phyloP scores from a whole-genome alignment of 2,329 filamentous ascomycete species.

The Colletotrichum sp. region DNA sequence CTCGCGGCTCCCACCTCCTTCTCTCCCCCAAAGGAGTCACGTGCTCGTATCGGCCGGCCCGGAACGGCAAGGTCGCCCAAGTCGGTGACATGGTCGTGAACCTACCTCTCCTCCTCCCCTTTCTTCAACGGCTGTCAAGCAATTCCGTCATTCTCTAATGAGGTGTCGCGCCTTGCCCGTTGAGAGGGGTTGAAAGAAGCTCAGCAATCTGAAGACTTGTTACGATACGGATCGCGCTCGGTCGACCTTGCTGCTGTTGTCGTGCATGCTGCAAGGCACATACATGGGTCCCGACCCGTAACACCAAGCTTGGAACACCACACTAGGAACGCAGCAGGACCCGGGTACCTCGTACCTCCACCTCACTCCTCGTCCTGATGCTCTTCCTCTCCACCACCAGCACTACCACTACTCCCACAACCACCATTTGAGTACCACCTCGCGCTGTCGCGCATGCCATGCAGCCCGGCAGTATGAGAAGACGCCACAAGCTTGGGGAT shows the following conservation, averaged over 20 bases:
- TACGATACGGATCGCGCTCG: background rate
- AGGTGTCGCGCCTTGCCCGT: background rate
- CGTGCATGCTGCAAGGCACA: background rate
- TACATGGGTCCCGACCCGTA: background rate
- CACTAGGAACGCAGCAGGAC: background rate
- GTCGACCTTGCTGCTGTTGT: background rate
- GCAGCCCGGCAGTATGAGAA: slow-evolving; percentile 5
- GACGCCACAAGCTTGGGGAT: background rate
- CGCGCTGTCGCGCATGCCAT: background rate
- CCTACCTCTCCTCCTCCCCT: background rate
- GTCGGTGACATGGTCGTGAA: background rate
- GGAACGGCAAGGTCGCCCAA: background rate
- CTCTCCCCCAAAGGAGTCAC: background rate
- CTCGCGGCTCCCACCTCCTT: background rate
- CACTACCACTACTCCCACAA: background rate
- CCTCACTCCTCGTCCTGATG: background rate
- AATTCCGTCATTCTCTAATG: background rate
- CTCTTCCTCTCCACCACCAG: background rate
- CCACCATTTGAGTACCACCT: background rate
- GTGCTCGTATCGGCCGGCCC: background rate
- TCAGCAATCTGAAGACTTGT: background rate
- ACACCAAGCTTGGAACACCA: background rate
- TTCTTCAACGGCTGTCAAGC: background rate
- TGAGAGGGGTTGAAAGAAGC: background rate
- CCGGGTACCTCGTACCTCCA: background rate